Conservation (phyloP, 305 asterid species). For the Fraxinus albicans region DNA sequence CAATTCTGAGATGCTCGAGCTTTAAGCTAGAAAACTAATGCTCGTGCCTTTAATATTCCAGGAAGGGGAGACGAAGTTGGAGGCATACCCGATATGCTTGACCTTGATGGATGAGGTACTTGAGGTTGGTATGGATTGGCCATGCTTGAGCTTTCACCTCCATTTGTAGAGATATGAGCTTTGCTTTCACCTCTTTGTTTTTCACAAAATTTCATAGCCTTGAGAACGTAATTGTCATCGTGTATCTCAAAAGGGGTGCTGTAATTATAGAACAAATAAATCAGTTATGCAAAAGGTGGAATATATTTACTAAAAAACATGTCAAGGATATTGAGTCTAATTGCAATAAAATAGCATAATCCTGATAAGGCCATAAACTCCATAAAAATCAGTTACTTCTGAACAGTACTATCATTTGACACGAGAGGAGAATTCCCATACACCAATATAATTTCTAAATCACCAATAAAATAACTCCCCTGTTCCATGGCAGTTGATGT, state of each 20-base stretch:
- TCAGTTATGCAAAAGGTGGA: neutral
- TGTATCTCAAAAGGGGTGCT: constrained; percentile 98
- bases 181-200: constrained; percentile 33
- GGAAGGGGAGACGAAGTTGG: constrained; percentile 73
- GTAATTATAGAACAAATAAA: constrained; percentile 24
- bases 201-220: constrained; percentile 73
- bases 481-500: neutral
- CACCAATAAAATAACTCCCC: neutral
- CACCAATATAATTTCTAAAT: neutral
- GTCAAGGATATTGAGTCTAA: neutral
- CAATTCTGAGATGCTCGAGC: constrained; percentile 19
- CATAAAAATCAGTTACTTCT: neutral
- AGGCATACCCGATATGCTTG: constrained; percentile 41
- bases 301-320: neutral
- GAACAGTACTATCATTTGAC: neutral
- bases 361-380: neutral
- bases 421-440: neutral
- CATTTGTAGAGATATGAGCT: constrained; percentile 29
- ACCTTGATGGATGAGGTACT: constrained; percentile 36
- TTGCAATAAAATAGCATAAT: neutral
- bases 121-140: constrained; percentile 42
- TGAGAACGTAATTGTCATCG: constrained; percentile 81
- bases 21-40: constrained; percentile 33
- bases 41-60: constrained; percentile 76
- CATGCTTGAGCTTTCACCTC: constrained; percentile 70